Base-by-base conservation (phyloP, 148 eudicot species). In the Bassia scoparia region DNA sequence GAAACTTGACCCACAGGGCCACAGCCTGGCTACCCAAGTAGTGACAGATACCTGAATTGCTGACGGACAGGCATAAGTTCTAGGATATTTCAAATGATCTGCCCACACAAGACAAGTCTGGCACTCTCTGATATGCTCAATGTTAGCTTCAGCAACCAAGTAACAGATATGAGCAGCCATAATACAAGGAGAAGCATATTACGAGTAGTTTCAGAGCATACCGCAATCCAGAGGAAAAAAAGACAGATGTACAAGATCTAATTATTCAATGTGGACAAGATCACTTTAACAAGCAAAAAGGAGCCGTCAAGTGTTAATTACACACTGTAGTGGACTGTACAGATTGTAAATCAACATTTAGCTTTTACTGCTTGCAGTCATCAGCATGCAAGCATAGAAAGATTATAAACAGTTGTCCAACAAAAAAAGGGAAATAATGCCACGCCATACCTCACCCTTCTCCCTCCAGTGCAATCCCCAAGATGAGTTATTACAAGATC, bases 31-130 rank as follows among this genome's bases (percentile, higher is more conserved):
- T 62, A 66, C 29, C n/a, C 33, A 84, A 5, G 24, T 63, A n/a
- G 71, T 38, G 49, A 29, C 15, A 23, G 26, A 41, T 75, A 93
- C 98, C 98, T 90, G 98, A 74, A 93, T 93, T 27, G 98, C 96
- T 75, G 87, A 89, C 46, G 98, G 96, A 81, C 87, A 83, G 34
- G 89, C 89, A 83, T 82, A 90, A 35, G 98, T 88, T 81, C 96
- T 85, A 17, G 98, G 91, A 76, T 69, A 82, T 63, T 90, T 93
- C 86, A 77, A 86, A 68, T 93, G 98, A 84, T 93, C 93, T 61
- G 96, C 96, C 75, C 98, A 96, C 67, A 90, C 67, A 55, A 93
- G 96, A 83, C 98, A 93, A 93, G 77, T 81, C 98, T 86, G 64
- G 98, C 89, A 77, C 81, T 87, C 62, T 90, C 94, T 30, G 98